phyloP scores from a whole-genome alignment of 768 basidiomycete species.

The Phanerochaete sordida region DNA sequence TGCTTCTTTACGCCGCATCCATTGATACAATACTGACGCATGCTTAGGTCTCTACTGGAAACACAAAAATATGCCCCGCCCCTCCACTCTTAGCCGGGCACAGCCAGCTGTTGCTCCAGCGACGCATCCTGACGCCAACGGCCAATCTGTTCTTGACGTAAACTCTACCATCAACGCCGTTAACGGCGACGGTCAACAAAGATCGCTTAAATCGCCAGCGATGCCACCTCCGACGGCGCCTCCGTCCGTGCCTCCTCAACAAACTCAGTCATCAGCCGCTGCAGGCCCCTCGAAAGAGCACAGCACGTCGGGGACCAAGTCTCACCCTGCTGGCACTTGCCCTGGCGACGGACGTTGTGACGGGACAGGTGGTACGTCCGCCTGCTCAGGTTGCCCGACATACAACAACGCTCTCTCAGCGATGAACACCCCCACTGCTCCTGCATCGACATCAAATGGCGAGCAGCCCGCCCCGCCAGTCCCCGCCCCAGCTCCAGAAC shows the following conservation, averaged over 20 bases:
- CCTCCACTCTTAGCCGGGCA: constrained; percentile 47
- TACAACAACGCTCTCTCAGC: constrained; percentile 55
- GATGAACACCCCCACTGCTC: constrained; percentile 23
- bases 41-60: constrained; percentile 80
- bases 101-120: constrained; percentile 21
- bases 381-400: constrained; percentile 95
- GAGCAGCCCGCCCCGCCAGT: constrained; percentile 1
- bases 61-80: constrained; percentile 73
- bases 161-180: constrained; percentile 6
- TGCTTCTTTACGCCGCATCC: background rate
- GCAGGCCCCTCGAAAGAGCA: constrained; percentile 20
- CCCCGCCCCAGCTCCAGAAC: background rate
- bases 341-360: constrained; percentile 98
- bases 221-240: constrained; percentile 25
- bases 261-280: constrained; percentile 15
- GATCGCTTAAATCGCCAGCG: constrained; percentile 19
- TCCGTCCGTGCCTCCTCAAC: constrained; percentile 18
- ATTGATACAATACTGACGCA: constrained; percentile 5
- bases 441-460: constrained; percentile 14
- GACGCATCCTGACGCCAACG: constrained; percentile 29
- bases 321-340: constrained; percentile 64
- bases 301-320: constrained; percentile 24
- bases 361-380: constrained; percentile 90
- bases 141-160: constrained; percentile 21
- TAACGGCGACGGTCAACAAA: constrained; percentile 7